phyloP scores from a whole-genome alignment of 768 basidiomycete species.

The Ramaria rubella region DNA sequence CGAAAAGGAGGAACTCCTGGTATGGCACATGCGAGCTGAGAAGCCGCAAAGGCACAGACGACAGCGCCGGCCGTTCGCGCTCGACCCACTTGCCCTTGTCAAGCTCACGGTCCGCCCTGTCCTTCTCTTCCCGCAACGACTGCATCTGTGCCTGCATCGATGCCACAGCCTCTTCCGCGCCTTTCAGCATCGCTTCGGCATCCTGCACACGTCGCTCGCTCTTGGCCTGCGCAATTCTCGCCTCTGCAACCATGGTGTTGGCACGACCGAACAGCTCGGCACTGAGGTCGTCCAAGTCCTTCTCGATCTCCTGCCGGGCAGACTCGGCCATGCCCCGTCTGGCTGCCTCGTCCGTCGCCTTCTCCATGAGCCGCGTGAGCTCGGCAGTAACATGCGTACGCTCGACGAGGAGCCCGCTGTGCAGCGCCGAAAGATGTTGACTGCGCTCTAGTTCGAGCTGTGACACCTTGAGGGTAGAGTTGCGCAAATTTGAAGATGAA shows the following conservation, averaged over 20 bases:
- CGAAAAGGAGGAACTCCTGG: conserved; percentile 71
- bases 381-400: conserved; percentile 85
- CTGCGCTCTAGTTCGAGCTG: conserved; percentile 80
- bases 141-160: conserved; percentile 86
- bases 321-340: conserved; percentile 85
- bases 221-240: conserved; percentile 55
- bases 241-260: conserved; percentile 97
- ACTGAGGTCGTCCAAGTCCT: conserved; percentile 91
- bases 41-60: conserved; percentile 34
- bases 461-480: conserved; percentile 59
- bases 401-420: conserved; percentile 89
- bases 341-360: conserved; percentile 90
- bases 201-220: conserved; percentile 65
- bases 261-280: conserved; percentile 87
- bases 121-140: conserved; percentile 58
- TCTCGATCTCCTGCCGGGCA: conserved; percentile 77
- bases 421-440: conserved; percentile 83
- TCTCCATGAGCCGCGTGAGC: conserved; percentile 89
- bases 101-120: conserved; percentile 47
- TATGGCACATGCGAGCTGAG: conserved; percentile 70
- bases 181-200: conserved; percentile 68
- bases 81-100: conserved; percentile 65
- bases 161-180: conserved; percentile 82
- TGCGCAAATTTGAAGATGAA: conserved; percentile 48
- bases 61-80: conserved; percentile 25